Conservation (phyloP, 2,329 filamentous ascomycete species). For the Phoma sp. region DNA sequence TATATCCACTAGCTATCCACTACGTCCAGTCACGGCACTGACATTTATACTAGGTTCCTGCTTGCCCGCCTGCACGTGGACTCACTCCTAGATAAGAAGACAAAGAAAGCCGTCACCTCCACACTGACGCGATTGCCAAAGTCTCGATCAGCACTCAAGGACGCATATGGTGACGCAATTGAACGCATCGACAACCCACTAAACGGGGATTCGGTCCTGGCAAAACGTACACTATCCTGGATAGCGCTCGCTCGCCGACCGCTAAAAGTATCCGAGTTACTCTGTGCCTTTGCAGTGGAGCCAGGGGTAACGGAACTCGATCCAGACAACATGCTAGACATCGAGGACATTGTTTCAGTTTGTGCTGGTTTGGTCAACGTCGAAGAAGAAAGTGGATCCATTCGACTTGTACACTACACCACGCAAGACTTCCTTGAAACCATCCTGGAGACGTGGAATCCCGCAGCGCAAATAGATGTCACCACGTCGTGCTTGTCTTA, state of each 20-base stretch:
- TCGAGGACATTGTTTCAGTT: constrained; percentile 21
- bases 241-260: constrained; percentile 20
- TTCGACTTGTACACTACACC: constrained; percentile 41
- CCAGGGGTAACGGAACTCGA: constrained; percentile 18
- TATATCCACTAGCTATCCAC: constrained; percentile 8
- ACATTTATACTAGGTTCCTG: constrained; percentile 30
- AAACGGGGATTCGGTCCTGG: constrained; percentile 42
- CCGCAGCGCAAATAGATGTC: constrained; percentile 27
- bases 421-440: constrained; percentile 39
- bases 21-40: not conserved
- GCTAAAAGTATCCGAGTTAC: constrained; percentile 22
- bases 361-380: constrained; percentile 43
- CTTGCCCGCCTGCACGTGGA: constrained; percentile 50
- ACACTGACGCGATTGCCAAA: constrained; percentile 41
- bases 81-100: constrained; percentile 41
- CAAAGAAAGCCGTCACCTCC: constrained; percentile 41
- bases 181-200: constrained; percentile 52
- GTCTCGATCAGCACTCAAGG: constrained; percentile 43
- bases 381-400: constrained; percentile 34
- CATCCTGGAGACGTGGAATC: constrained; percentile 29
- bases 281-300: constrained; percentile 22
- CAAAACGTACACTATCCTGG: constrained; percentile 36
- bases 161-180: constrained; percentile 54
- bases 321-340: constrained; percentile 18
- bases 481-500: constrained; percentile 39